Evolutionary conservation across 129 eudicot species (phyloP), one percentile per base, ranked within the genome.

Genomic region (Dittrichia graveolens): DNA sequence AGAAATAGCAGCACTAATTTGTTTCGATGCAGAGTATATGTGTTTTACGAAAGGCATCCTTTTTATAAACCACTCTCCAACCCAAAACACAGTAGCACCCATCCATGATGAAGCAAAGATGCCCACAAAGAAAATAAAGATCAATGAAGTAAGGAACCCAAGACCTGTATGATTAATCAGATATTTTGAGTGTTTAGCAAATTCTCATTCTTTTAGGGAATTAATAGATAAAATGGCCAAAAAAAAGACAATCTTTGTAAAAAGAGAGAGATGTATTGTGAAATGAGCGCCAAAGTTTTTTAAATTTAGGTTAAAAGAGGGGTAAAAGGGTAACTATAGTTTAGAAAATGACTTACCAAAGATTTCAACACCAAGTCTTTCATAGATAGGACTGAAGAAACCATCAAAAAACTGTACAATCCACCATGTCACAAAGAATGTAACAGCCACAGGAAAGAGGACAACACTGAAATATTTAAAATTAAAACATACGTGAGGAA

Each of bases 311-410:
- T 46, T 19, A 19, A 41, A 62, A 40, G 10, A 43, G 71, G 12
- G 71, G 11, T 45, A 24, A 65, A 65, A 8, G 31, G 18, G 42
- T 65, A 18, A 46, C 5, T 18, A 15, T 45, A 24, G 5, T 43
- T 66, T 14, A 35, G 10, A 40, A 39, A 62, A 69, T 35, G 65
- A 83, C 87, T 86, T 72, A 91, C 97, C 97, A 82, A 91, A 91
- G 76, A 91, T 82, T 52, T 91, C 93, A 24, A 91, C 76, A 43
- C 97, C 96, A 41, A 91, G 97, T 71, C 89, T 79, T 71, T 88
- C 97, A 81, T 91, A 91, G 75, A 91, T 89, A 46, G 97, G 97
- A 79, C 96, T 88, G 87, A 91, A 91, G 90, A 91, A 91, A 73
- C 97, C 96, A 88, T 91, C 97, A 82, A 91, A 87, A 83, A 91